Evolutionary conservation across 495 filamentous ascomycete species (phyloP).

Genomic region (Hypomontagnella monticulosa): DNA sequence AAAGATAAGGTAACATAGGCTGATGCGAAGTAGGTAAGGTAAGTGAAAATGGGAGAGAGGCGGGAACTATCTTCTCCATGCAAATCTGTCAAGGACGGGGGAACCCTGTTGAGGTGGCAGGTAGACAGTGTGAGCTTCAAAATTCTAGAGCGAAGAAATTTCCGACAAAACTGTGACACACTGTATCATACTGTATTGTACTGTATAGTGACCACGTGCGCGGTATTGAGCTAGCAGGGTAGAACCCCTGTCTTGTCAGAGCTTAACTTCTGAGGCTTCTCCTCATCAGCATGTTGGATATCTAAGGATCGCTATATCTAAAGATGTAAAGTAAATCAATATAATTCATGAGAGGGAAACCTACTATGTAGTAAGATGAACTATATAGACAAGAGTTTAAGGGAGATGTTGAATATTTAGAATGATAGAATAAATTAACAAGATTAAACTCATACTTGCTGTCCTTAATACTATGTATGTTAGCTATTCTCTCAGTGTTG

Average conservation of each 20-base stretch:
- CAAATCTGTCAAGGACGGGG: background rate
- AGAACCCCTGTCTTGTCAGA: conserved; percentile 9
- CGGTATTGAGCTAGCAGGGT: conserved; percentile 6
- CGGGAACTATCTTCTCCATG: conserved; percentile 3
- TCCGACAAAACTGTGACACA: conserved; percentile 1
- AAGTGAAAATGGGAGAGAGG: background rate
- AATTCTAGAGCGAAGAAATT: background rate
- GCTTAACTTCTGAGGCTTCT: conserved; percentile 13
- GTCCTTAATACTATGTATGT: too few relatives aligned
- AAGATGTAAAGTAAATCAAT: too few relatives aligned
- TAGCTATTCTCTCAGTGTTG: too few relatives aligned
- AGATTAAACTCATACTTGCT: too few relatives aligned
- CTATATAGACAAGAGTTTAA: too few relatives aligned
- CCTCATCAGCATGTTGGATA: too few relatives aligned
- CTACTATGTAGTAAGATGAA: too few relatives aligned
- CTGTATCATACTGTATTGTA: background rate
- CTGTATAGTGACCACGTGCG: conserved; percentile 18
- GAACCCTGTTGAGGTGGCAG: conserved; percentile 8
- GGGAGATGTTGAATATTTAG: too few relatives aligned
- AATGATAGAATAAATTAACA: too few relatives aligned
- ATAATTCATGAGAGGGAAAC: too few relatives aligned
- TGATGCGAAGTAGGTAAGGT: background rate
- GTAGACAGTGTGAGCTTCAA: conserved; percentile 9
- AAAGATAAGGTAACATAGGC: background rate
- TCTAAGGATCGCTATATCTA: too few relatives aligned